Evolutionary conservation across 805 yeast species (phyloP), one percentile per base, ranked within the genome.

Genomic region (Zygotorulaspora florentina): DNA sequence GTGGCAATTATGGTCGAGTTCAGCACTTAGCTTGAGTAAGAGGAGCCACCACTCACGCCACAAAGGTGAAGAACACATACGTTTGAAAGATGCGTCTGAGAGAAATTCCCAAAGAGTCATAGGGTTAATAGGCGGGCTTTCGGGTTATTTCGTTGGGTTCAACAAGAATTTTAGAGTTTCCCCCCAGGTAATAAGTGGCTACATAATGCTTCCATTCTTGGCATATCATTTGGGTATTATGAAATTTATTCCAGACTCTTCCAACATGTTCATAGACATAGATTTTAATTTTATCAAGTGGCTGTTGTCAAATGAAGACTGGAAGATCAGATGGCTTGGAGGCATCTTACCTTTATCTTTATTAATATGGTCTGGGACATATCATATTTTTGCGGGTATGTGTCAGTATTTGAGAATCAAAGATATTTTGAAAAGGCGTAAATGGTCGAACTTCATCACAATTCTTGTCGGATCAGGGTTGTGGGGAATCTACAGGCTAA

Each of bases 171-270:
- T 56, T 16, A 39, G 36, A 3, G 46, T 44, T 15, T 43, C 58
- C n/a, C 62, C 64, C 3, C 59, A 56, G 18, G 53, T 51, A 2
- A 10, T 55, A 3, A 50, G 58, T 10, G 64, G 64, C 12, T 57
- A 54, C 29, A 28, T 56, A 9, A 43, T 58, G 16, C 47, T 47
- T 7, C 57, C 58, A 8, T 43, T 51, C 7, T n/a, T 59, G 16
- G 30, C 50, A 13, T 55, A 51, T 38, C 64, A 59, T 40, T 17
- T 53, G 31, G 28, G 45, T 10, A 37, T 57, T 13, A 57, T 59
- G 62, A 53, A 52, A 36, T 43, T 47, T 37, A 27, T 52, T 3
- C 61, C 61, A 5, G 48, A 47, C 15, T 46, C 53, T 10, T 23
- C 42, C 12, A 41, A 38, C 13, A 39, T 43, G 23, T 46, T 47